Evolutionary conservation across 768 basidiomycete genomes (phyloP), one percentile per base, ranked within the genome.

Genomic region (Boletus subparvulus): DNA sequence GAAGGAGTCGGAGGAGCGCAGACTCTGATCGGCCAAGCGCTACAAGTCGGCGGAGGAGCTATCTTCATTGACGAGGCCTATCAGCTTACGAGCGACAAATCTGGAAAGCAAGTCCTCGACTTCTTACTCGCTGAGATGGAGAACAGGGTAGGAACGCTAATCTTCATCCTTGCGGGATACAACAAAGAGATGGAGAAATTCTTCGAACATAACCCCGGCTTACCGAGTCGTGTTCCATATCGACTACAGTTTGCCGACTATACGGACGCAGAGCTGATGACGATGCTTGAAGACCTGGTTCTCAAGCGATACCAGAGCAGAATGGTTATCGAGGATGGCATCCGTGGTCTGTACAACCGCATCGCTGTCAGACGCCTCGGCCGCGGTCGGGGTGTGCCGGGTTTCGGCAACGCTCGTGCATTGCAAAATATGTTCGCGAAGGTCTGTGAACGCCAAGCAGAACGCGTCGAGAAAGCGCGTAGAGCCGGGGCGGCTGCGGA

Each of bases 11-110:
- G 11, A n/a, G 61, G 60, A 5, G 61, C 61, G 2, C 60, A 63
- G n/a, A 24, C 14, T 0, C 65, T 77, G 14, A 61, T 88, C 13
- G 76, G 82, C 37, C 63, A 70, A 0, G 71, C 83, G 2, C 51
- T 82, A 30, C 74, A 69, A 2, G 78, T 73, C 3, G 87, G 86
- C 0, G 87, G 87, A 47, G 88, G 87, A 0, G 74, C 80, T 1
- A 77, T 89, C 37, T 88, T 89, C 65, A 74, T 88, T 30, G 87
- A 89, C 61, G 87, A 89, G 62, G 85, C 87, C 1, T 89, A 89
- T 56, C 87, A 87, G 54, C 77, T 89, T 2, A 78, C 80, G 0
- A 75, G 68, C 46, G 71, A 80, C 60, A 64, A 63, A 14, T 70
- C 75, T 39, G 87, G 87, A 14, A 61, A 71, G 12, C 80, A 84